phyloP scores from a whole-genome alignment of 1,284 basidiomycete species.

The Sanghuangporus weigelae region DNA sequence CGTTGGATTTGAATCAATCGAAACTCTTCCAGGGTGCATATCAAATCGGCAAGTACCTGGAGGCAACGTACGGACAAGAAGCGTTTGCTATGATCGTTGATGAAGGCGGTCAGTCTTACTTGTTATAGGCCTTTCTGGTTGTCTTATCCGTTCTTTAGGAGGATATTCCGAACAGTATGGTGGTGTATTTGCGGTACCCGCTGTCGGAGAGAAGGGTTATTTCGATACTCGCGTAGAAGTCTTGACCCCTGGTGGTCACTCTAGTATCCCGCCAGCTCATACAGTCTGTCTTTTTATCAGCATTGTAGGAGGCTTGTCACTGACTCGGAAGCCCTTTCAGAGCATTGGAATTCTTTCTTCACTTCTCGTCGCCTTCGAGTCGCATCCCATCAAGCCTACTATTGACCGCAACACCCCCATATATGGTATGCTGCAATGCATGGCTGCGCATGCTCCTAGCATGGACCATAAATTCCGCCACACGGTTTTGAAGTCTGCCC shows the following conservation, averaged over 20 bases:
- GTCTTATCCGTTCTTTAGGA: constrained; percentile 15
- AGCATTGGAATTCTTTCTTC: constrained; percentile 43
- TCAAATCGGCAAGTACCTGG: constrained; percentile 32
- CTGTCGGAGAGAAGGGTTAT: constrained; percentile 45
- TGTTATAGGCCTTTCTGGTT: background rate
- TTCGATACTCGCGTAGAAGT: constrained; percentile 37
- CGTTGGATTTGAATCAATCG: background rate
- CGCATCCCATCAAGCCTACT: constrained; percentile 30
- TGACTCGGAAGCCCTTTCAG: constrained; percentile 18
- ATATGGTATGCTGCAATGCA: constrained; percentile 38
- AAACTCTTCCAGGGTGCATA: constrained; percentile 28
- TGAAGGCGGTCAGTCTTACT: constrained; percentile 32
- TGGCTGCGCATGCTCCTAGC: constrained; percentile 41
- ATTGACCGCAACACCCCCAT: constrained; percentile 38
- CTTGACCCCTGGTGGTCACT: constrained; percentile 41
- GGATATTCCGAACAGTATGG: constrained; percentile 21
- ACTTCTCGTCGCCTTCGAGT: constrained; percentile 38
- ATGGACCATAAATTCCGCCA: constrained; percentile 34
- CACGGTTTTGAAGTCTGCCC: constrained; percentile 32
- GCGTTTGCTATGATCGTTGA: constrained; percentile 49
- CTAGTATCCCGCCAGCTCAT: constrained; percentile 35
- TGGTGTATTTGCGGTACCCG: constrained; percentile 31
- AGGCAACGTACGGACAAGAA: constrained; percentile 45
- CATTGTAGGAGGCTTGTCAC: no score
- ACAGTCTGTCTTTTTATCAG: constrained; percentile 22